These are phyloP conservation scores for Curvularia eragrostidis DNA, from an alignment of 2,329 filamentous ascomycete species.

Conservation along the genomic window DNA sequence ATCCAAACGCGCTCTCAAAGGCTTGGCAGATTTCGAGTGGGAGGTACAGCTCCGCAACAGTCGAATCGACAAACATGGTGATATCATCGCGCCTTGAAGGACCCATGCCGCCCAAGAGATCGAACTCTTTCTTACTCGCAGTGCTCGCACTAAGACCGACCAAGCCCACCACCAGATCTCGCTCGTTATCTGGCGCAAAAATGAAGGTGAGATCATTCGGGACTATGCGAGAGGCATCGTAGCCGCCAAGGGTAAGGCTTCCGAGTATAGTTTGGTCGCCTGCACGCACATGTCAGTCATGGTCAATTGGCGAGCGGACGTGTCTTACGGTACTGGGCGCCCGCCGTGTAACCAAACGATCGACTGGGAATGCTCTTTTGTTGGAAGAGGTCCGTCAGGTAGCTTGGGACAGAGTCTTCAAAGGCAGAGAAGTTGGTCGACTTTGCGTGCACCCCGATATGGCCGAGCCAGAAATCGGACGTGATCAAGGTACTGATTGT, in stretches of 20 bases:
- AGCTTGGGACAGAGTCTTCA: slow-evolving; percentile 63
- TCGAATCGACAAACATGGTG: slow-evolving; percentile 57
- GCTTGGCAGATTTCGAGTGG: slow-evolving; percentile 63
- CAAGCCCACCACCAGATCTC: slow-evolving; percentile 66
- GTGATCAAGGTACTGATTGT: slow-evolving; percentile 52
- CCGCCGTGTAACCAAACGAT: slow-evolving; percentile 78
- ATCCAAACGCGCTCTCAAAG: slow-evolving; percentile 69
- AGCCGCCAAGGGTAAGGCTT: slow-evolving; percentile 72
- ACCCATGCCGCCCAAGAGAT: slow-evolving; percentile 39
- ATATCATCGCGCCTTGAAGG: slow-evolving; percentile 38
- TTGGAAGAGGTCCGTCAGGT: slow-evolving; percentile 59
- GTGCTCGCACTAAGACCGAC: slow-evolving; percentile 49
- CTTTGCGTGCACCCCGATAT: slow-evolving; percentile 58
- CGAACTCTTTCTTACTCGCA: slow-evolving; percentile 41
- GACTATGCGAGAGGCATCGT: slow-evolving; percentile 68
- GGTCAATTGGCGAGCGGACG: neutral
- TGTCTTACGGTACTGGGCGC: slow-evolving; percentile 71
- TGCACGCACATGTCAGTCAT: slow-evolving; percentile 27
- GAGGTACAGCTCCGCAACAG: slow-evolving; percentile 58
- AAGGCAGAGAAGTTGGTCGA: slow-evolving; percentile 60
- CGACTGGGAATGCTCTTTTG: slow-evolving; percentile 69
- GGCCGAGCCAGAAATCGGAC: slow-evolving; percentile 54
- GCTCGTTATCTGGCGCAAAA: slow-evolving; percentile 62
- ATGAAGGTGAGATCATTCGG: slow-evolving; percentile 67
- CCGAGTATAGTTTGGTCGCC: slow-evolving; percentile 47